A percentile compares a stretch with the other conserved stretches of the same genome.
These are phyloP conservation scores for Phytophthora foliorum DNA, from an alignment of 352 stramenopile genomes.

Conservation along the genomic window DNA sequence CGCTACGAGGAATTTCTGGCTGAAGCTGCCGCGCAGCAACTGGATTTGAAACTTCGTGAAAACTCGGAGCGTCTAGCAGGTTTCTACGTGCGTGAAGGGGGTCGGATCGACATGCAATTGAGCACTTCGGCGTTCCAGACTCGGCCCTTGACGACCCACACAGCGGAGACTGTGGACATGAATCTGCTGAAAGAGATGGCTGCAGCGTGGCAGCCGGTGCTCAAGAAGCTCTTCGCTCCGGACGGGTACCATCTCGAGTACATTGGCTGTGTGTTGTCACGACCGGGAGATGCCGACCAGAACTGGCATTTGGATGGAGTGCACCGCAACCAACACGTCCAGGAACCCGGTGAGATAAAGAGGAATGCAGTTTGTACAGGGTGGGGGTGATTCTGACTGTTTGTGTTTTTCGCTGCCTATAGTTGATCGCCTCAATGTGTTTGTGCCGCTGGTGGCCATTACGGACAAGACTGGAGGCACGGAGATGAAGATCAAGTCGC, in stretches of 20 bases:
- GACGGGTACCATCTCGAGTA: constrained; percentile 64
- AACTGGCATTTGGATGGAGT: constrained; percentile 89
- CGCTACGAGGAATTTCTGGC: constrained; percentile 52
- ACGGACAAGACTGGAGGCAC: constrained; percentile 59
- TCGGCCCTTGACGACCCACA: constrained; percentile 1
- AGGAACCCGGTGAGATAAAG: constrained; percentile 58
- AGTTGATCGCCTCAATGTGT: constrained; percentile 83
- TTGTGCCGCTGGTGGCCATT: constrained; percentile 72
- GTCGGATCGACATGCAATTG: constrained; percentile 80
- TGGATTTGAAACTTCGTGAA: constrained; percentile 47
- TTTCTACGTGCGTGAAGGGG: constrained; percentile 79
- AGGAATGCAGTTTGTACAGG: not conserved
- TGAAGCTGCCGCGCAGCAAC: constrained; percentile 29
- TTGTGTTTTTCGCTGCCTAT: constrained; percentile 3
- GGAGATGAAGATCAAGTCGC: constrained; percentile 74
- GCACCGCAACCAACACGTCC: constrained; percentile 55
- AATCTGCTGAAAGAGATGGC: constrained; percentile 44
- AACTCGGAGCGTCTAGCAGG: constrained; percentile 66
- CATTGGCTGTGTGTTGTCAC: constrained; percentile 73
- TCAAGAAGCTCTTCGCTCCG: constrained; percentile 30
- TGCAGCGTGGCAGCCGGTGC: constrained; percentile 38
- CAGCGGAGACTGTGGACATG: constrained; percentile 29
- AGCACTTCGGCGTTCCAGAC: constrained; percentile 31
- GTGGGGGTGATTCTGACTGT: not conserved
- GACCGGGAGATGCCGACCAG: constrained; percentile 67